Evolutionary conservation across 257 asterid genomes (phyloP).

Genomic region (Nicotiana obtusifolia): DNA sequence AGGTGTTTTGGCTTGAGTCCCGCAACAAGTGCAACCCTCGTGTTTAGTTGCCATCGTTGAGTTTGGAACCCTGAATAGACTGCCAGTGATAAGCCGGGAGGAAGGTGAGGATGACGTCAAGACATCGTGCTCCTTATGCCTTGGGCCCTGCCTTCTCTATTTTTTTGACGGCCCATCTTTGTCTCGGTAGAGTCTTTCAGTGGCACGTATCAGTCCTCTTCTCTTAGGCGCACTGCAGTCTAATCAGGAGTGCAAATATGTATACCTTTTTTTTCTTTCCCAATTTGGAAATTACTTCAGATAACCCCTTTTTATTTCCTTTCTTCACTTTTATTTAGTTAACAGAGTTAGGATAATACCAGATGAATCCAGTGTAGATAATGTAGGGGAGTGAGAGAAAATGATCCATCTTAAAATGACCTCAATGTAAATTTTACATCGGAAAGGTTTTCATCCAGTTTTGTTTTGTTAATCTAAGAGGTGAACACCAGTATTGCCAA

Average conservation of each 20-base stretch:
- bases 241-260: not conserved
- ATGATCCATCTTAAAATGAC: not conserved
- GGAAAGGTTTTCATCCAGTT: conserved; percentile 9
- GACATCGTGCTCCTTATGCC: no score
- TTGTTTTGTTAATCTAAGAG: conserved; percentile 8
- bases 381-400: not conserved
- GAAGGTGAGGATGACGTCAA: no score
- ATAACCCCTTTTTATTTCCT: not conserved
- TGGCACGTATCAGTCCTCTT: no score
- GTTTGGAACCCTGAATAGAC: no score
- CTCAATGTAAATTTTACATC: not conserved
- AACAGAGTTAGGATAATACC: conserved; percentile 14
- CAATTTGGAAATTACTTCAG: not conserved
- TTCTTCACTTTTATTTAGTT: not conserved
- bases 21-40: no score
- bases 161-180: no score
- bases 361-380: conserved; percentile 1
- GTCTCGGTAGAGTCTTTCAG: no score
- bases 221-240: conserved; percentile 5
- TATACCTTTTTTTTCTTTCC: not conserved
- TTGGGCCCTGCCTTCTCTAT: no score
- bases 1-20: no score
- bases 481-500: not conserved
- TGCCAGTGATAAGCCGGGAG: no score
- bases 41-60: no score